Evolutionary conservation across 2,329 filamentous ascomycete species (phyloP).

Genomic region (Diplocarpon mali): DNA sequence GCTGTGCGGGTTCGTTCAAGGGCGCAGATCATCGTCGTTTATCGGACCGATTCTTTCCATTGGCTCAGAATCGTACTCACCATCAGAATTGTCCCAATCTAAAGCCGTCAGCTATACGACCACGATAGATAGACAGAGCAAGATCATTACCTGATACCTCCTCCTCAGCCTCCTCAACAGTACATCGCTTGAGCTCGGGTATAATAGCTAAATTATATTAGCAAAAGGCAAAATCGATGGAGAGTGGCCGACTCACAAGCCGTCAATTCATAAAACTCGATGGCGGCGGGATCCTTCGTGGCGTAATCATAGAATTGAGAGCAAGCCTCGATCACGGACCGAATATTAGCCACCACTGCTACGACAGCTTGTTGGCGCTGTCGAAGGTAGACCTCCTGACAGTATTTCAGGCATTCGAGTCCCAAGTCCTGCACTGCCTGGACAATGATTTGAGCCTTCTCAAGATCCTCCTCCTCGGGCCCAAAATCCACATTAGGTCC

Average conservation of each 20-base stretch:
- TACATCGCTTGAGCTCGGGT: constrained; percentile 18
- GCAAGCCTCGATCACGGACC: constrained; percentile 19
- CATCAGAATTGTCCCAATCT: constrained; percentile 28
- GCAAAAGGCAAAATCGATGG: constrained; percentile 4
- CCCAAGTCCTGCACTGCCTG: constrained; percentile 19
- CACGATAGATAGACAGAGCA: not conserved
- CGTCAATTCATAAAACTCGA: constrained; percentile 11
- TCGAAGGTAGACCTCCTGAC: constrained; percentile 23
- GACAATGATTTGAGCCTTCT: constrained; percentile 8
- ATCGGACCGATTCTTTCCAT: constrained; percentile 34
- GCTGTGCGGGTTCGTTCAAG: not conserved
- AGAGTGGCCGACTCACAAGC: constrained; percentile 13
- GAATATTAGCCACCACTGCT: constrained; percentile 20
- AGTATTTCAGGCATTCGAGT: constrained; percentile 23
- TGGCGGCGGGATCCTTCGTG: constrained; percentile 7
- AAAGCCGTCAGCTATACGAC: not conserved
- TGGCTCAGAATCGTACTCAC: constrained; percentile 37
- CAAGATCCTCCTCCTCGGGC: constrained; percentile 8
- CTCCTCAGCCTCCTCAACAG: constrained; percentile 29
- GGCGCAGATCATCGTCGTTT: constrained; percentile 10
- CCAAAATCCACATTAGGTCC: constrained; percentile 11
- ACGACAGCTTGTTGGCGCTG: constrained; percentile 21
- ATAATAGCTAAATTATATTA: constrained; percentile 19
- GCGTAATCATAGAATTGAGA: constrained; percentile 19
- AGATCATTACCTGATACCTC: constrained; percentile 29